Percentiles rank a stretch among this genome's conserved stretches.
Evolutionary conservation across 305 asterid species (phyloP).

Genomic region (Solanum chacoense): DNA sequence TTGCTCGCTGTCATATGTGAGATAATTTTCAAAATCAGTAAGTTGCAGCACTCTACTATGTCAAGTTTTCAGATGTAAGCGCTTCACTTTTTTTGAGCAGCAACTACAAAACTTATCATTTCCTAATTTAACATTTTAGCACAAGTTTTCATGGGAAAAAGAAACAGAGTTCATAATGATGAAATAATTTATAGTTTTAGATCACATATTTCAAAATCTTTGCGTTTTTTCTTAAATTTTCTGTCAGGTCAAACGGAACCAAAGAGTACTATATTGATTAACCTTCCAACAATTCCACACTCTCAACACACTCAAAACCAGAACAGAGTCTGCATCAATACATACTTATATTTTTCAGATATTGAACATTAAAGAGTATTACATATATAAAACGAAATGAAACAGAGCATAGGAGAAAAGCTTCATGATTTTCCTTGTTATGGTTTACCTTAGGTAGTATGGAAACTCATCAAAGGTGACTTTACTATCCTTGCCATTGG

Average conservation of each 20-base stretch:
- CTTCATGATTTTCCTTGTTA: neutral
- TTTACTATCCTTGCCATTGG: conserved; percentile 49
- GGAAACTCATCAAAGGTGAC: conserved; percentile 73
- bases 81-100: neutral
- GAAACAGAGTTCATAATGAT: neutral
- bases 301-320: neutral
- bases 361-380: neutral
- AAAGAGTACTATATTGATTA: neutral
- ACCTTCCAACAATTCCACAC: neutral
- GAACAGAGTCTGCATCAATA: neutral
- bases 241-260: neutral
- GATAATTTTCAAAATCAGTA: neutral
- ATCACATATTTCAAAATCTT: neutral
- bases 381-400: neutral
- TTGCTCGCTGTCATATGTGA: conserved; percentile 40
- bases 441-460: conserved; percentile 53
- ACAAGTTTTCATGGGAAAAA: neutral
- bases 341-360: neutral
- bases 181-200: neutral
- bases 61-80: neutral
- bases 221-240: rapidly evolving
- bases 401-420: neutral
- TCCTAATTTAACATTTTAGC: neutral
- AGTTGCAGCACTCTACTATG: neutral
- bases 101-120: neutral